These are phyloP conservation scores for Podosphaera fusca DNA, from an alignment of 2,329 filamentous ascomycete genomes.

Conservation along the genomic window DNA sequence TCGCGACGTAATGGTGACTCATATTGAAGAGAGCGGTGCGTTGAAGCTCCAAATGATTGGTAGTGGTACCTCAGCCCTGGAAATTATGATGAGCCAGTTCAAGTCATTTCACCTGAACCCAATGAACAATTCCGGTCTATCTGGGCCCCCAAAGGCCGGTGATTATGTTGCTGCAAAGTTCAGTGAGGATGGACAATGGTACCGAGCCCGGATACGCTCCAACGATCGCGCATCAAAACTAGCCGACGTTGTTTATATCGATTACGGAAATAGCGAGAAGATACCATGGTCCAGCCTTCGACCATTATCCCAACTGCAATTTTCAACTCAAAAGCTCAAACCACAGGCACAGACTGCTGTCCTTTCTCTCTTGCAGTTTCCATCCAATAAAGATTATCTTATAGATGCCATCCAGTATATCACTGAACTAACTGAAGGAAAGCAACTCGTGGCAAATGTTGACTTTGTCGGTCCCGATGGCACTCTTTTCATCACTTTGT, in stretches of 20 bases:
- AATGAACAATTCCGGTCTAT: constrained; percentile 51
- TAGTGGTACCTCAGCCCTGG: constrained; percentile 61
- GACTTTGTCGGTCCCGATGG: constrained; percentile 71
- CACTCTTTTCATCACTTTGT: constrained; percentile 65
- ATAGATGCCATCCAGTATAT: constrained; percentile 57
- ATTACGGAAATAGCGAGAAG: constrained; percentile 88
- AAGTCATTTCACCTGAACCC: constrained; percentile 72
- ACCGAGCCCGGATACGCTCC: constrained; percentile 70
- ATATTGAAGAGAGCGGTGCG: constrained; percentile 60
- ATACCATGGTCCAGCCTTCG: constrained; percentile 68
- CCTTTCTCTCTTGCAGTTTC: constrained; percentile 75
- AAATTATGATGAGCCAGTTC: constrained; percentile 77
- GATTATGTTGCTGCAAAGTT: constrained; percentile 85
- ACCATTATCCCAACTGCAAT: constrained; percentile 56
- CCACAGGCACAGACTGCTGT: constrained; percentile 71
- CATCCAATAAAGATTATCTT: constrained; percentile 61
- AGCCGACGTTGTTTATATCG: constrained; percentile 79
- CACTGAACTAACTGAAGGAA: constrained; percentile 47
- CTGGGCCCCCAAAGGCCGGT: constrained; percentile 64
- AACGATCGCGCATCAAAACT: constrained; percentile 81
- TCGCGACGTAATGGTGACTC: constrained; percentile 78
- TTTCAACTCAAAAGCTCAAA: constrained; percentile 60
- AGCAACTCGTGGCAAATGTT: constrained; percentile 70
- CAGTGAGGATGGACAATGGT: constrained; percentile 76
- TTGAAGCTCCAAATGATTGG: constrained; percentile 86